Evolutionary conservation across 2,329 filamentous ascomycete species (phyloP).

Genomic region (Clarireedia hainanense): DNA sequence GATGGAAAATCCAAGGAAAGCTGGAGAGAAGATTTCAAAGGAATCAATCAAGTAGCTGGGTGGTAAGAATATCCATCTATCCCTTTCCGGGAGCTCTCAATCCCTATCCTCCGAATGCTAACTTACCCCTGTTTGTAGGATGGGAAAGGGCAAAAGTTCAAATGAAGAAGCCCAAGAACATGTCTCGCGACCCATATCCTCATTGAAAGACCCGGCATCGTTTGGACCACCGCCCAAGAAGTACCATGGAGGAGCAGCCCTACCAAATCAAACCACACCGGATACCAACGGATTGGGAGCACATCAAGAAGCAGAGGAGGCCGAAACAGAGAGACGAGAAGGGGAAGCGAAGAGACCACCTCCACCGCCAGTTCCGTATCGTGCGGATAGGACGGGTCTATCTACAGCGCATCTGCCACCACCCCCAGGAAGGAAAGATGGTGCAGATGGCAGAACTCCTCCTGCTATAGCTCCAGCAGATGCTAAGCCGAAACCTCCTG

Average conservation of each 20-base stretch:
- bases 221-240: constrained; percentile 62
- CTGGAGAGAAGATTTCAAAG: constrained; percentile 38
- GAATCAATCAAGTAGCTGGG: constrained; percentile 28
- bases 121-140: constrained; percentile 6
- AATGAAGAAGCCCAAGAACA: constrained; percentile 19
- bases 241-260: constrained; percentile 25
- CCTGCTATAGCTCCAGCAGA: constrained; percentile 12
- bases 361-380: constrained; percentile 50
- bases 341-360: constrained; percentile 23
- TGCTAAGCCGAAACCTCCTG: constrained; percentile 26
- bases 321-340: constrained; percentile 21
- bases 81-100: background rate
- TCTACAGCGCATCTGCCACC: constrained; percentile 50
- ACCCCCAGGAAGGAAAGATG: constrained; percentile 43
- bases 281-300: constrained; percentile 34
- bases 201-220: constrained; percentile 53
- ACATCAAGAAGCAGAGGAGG: constrained; percentile 27
- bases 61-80: constrained; percentile 17
- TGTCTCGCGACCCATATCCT: constrained; percentile 42
- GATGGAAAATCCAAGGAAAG: constrained; percentile 42
- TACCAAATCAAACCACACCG: constrained; percentile 25
- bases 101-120: background rate
- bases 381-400: constrained; percentile 52
- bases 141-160: constrained; percentile 29
- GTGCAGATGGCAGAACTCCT: constrained; percentile 22